Base-by-base conservation (phyloP, 345 rosid species). In the Arabidopsis arenosa region DNA sequence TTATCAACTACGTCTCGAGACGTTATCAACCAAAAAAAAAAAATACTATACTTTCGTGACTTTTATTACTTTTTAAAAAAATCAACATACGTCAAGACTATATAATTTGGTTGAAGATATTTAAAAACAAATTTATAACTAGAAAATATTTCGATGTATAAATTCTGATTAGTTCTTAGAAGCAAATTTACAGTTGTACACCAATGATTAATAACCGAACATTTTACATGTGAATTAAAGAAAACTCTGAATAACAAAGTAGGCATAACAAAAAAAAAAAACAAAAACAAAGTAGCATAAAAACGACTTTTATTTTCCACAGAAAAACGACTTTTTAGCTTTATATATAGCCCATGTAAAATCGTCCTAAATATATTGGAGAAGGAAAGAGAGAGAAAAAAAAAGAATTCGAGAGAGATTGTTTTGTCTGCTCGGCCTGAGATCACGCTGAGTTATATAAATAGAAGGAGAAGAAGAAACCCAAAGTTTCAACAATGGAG, bases 371-470 rank as follows among this genome's bases (percentile, higher is more conserved):
- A 69, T 76, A 68, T 18, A 28, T 44, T 11, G 8, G 47, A 43
- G 13, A 54, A 33, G 18, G 39, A 64, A 40, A 70, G 62, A 59
- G 75, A 61, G 62, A 65, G 13, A 14, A 67, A 73, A 75, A 72
- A 74, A 75, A 10, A 30, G 36, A 72, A 40, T 5, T 3, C 5
- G 37, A 74, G 63, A 75, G 78, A 52, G 49, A 72, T 53, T n/a
- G n/a, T 72, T 80, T 56, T 76, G 72, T 70, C 77, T 66, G 66
- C 75, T 74, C 37, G 2, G 9, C 77, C 80, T 70, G 43, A 26
- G 72, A 70, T 70, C 68, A 10, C 82, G 80, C 75, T 5, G 36
- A 51, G 7, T 12, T 44, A 53, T 33, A 37, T 5, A 48, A 5
- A 23, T 1, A 23, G 2, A 23, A 35, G 45, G 62, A 21, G 56